Evolutionary conservation across 352 stramenopile genomes (phyloP).

Genomic region (Aphanomyces invadans): DNA sequence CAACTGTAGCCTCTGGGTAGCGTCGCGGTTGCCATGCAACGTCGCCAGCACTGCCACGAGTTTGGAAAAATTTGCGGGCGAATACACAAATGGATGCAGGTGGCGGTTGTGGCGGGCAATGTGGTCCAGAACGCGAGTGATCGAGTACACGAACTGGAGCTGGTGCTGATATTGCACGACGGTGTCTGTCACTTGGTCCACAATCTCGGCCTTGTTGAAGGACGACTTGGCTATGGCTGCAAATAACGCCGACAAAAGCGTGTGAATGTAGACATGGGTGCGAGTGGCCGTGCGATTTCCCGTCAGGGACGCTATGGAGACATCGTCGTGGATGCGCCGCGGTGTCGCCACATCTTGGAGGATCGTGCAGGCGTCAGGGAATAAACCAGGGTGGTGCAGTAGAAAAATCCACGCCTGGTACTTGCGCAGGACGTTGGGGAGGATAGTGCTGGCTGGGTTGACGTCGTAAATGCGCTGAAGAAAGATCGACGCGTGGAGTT

Average conservation of each 20-base stretch:
- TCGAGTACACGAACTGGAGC: background rate
- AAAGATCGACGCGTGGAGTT: slow-evolving; percentile 9
- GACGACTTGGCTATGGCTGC: background rate
- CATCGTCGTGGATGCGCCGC: too few species aligned
- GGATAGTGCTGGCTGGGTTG: slow-evolving; percentile 4
- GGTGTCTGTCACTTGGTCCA: background rate
- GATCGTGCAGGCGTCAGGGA: background rate
- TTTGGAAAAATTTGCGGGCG: background rate
- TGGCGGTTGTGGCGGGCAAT: background rate
- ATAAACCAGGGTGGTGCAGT: slow-evolving; percentile 11
- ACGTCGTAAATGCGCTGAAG: background rate
- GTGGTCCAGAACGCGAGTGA: background rate
- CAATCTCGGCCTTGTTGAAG: background rate
- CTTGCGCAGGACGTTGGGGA: background rate
- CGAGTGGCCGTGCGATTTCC: background rate
- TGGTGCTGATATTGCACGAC: background rate
- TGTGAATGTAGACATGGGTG: slow-evolving; percentile 3
- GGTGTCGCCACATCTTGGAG: too few species aligned
- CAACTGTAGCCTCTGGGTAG: background rate
- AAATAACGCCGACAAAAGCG: background rate
- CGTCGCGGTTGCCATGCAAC: background rate
- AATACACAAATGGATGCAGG: background rate
- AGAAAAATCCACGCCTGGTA: slow-evolving; percentile 10
- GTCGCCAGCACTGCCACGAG: background rate
- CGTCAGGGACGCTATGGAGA: too few species aligned